Evolutionary conservation across 306 rosid genomes (phyloP).

Genomic region (Cucumis hystrix): DNA sequence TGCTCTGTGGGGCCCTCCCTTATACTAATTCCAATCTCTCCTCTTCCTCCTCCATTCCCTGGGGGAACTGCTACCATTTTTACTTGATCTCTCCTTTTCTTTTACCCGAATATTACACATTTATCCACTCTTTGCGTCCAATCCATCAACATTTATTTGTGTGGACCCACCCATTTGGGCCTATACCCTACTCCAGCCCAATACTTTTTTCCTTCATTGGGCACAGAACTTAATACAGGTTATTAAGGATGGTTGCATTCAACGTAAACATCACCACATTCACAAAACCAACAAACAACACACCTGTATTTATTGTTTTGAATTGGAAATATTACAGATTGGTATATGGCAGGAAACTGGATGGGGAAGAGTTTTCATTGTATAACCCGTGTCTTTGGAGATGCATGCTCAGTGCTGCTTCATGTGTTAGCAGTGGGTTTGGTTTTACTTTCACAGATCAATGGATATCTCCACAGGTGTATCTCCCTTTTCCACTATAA

Average conservation of each 20-base stretch:
- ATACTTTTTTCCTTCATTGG: not conserved
- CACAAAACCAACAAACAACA: not conserved
- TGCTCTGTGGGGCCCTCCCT: conserved; percentile 15
- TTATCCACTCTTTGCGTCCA: not conserved
- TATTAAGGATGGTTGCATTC: not conserved
- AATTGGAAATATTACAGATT: not conserved
- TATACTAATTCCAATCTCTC: not conserved
- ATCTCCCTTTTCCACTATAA: conserved; percentile 69
- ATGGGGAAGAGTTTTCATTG: not conserved
- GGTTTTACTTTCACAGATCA: conserved; percentile 20
- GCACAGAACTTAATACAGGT: not conserved
- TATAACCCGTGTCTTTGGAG: not conserved
- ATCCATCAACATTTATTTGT: not conserved
- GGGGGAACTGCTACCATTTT: no score
- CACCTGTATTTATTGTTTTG: not conserved
- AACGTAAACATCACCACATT: not conserved
- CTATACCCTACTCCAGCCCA: not conserved
- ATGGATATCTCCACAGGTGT: conserved; percentile 40
- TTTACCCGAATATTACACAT: not conserved
- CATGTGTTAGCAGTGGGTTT: not conserved
- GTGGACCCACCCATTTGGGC: not conserved
- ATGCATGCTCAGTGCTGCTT: not conserved
- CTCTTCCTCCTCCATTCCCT: no score
- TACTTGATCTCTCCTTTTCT: not conserved
- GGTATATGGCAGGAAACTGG: not conserved